Evolutionary conservation across 2,329 filamentous ascomycete species (phyloP).

Genomic region (Diplodia sapinea): DNA sequence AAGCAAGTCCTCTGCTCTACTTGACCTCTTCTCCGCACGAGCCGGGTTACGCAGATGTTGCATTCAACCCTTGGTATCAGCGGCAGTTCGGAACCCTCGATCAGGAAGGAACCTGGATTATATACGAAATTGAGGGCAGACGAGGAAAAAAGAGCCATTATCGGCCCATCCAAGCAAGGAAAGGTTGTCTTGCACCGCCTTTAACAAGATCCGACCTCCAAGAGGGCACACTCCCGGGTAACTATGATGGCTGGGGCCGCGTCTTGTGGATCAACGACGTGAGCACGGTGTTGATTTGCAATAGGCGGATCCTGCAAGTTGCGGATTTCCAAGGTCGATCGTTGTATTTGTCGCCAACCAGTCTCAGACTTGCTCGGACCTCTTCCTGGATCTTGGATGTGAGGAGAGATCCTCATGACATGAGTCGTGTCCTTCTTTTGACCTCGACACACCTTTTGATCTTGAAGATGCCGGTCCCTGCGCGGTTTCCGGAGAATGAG

Average conservation of each 20-base stretch:
- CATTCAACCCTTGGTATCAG: constrained; percentile 67
- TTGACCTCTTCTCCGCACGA: constrained; percentile 61
- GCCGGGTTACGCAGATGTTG: constrained; percentile 64
- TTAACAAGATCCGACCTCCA: constrained; percentile 36
- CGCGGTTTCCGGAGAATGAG: constrained; percentile 36
- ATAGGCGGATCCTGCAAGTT: constrained; percentile 49
- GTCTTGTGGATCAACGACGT: constrained; percentile 56
- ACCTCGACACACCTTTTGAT: constrained; percentile 61
- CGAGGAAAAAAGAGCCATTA: not conserved
- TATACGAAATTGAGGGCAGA: constrained; percentile 57
- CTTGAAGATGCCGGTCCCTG: constrained; percentile 51
- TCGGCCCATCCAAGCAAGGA: constrained; percentile 27
- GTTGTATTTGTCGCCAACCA: constrained; percentile 37
- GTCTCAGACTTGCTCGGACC: constrained; percentile 39
- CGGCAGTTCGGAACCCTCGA: constrained; percentile 72
- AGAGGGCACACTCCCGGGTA: constrained; percentile 44
- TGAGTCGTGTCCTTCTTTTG: constrained; percentile 63
- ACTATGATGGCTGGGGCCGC: constrained; percentile 57
- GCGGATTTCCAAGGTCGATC: constrained; percentile 42
- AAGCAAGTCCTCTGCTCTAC: constrained; percentile 60
- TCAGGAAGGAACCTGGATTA: constrained; percentile 67
- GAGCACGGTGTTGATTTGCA: constrained; percentile 60
- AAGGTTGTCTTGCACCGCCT: constrained; percentile 30
- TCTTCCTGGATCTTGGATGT: constrained; percentile 64
- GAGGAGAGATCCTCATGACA: constrained; percentile 54